phyloP scores from a whole-genome alignment of 495 filamentous ascomycete genomes.

The Xylaria flabelliformis region DNA sequence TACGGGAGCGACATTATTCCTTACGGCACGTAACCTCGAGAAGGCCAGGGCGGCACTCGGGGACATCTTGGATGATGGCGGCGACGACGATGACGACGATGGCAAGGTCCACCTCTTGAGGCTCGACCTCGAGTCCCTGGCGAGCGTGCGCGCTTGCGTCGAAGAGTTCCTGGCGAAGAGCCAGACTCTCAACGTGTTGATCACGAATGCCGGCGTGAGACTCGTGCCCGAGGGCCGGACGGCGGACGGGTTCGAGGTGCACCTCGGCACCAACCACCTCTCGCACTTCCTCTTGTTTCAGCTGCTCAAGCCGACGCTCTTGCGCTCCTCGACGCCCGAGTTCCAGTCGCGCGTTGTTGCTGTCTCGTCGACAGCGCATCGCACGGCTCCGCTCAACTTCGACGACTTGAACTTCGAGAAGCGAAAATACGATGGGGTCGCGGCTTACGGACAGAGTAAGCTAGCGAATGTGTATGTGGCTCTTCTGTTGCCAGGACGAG shows the following conservation, averaged over 20 bases:
- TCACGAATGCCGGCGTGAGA: constrained; percentile 51
- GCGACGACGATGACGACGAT: constrained; percentile 28
- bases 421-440: constrained; percentile 42
- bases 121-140: constrained; percentile 39
- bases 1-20: constrained; percentile 56
- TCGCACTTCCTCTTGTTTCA: constrained; percentile 61
- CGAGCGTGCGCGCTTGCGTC: constrained; percentile 47
- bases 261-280: constrained; percentile 60
- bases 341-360: constrained; percentile 45
- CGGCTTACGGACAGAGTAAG: constrained; percentile 51
- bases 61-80: constrained; percentile 30
- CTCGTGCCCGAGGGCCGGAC: constrained; percentile 47
- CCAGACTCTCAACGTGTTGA: constrained; percentile 41
- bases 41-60: constrained; percentile 41
- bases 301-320: constrained; percentile 52
- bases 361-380: constrained; percentile 49
- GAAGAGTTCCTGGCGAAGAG: constrained; percentile 44
- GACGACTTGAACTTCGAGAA: constrained; percentile 54
- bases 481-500: neutral
- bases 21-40: constrained; percentile 49
- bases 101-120: constrained; percentile 48
- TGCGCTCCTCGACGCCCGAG: constrained; percentile 41
- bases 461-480: constrained; percentile 53
- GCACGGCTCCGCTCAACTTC: constrained; percentile 45
- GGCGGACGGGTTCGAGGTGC: constrained; percentile 55